Base-by-base conservation (phyloP, 1,139 yeast species). In the Hanseniaspora uvarum region DNA sequence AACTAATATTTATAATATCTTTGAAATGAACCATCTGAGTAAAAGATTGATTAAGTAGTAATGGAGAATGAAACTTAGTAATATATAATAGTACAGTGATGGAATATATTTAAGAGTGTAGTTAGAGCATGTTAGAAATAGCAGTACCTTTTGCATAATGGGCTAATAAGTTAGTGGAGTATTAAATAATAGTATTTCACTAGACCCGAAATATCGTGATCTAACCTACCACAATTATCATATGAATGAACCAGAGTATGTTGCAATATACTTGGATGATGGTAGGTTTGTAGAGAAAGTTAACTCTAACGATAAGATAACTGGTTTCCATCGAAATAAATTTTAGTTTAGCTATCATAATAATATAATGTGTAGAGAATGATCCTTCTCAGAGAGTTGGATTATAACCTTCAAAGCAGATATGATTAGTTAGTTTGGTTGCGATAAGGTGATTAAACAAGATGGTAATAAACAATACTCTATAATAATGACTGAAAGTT, bases 101-200 rank as follows among this genome's bases (percentile, higher is more conserved):
- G 46, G 33, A 41, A 41, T 3, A 16, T 24, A 14, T 16, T 19
- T 18, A 28, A 41, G 24, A 41, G 33, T 18, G 10, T 41, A 41
- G 8, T 18, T 18, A 18, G n/a, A 41, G 46, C 46, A 28, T 16
- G n/a, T 28, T 41, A 28, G 10, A 5, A 8, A 16, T 11, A 41
- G 18, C n/a, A 16, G 36, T 41, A 41, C 46, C 46, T 41, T 16
- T 41, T 41, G 46, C 46, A 41, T 41, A 41, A 41, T 41, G 46
- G 46, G 46, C 36, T 41, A 41, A 41, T n/a, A 30, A 41, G 46
- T 41, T 41, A 30, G 8, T 41, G 5, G 0, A 1, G 1, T 41
- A 30, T 19, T 18, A 5, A 28, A 6, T 8, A 2, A 11, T 18
- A 30, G 3, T 18, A 41, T 5, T 12, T 1, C 4, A 41, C 11